Conservation (phyloP, 2,329 filamentous ascomycete genomes). For the Endoconidiophora laricicola region DNA sequence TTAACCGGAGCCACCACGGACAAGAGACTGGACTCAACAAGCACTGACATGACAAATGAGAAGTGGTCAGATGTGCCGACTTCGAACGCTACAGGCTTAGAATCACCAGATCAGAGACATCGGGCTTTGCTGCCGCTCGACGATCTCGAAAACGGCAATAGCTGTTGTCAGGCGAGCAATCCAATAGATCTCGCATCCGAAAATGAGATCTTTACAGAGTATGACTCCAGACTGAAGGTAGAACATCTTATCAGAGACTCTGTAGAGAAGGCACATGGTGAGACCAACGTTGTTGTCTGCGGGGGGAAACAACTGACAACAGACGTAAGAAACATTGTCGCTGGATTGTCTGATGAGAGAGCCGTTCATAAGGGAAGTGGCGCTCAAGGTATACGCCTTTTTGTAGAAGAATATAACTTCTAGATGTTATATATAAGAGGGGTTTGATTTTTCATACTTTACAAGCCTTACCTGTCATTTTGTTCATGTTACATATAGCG, state of each 20-base stretch:
- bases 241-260: constrained; percentile 33
- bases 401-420: constrained; percentile 44
- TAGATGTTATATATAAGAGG: neutral
- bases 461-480: no score
- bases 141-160: constrained; percentile 8
- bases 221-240: constrained; percentile 33
- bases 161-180: constrained; percentile 6
- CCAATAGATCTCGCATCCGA: constrained; percentile 1
- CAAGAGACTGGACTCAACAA: neutral
- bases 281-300: constrained; percentile 45
- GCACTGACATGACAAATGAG: neutral
- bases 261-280: constrained; percentile 41
- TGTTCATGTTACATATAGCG: no score
- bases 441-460: neutral
- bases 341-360: constrained; percentile 39
- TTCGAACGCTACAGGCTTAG: neutral
- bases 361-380: constrained; percentile 48
- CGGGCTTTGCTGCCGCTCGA: neutral
- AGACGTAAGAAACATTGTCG: constrained; percentile 37
- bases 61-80: neutral
- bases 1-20: constrained; percentile 25
- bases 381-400: constrained; percentile 43
- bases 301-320: constrained; percentile 39
- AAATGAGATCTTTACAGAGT: constrained; percentile 25
- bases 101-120: neutral